Evolutionary conservation across 352 stramenopile species (phyloP).

Genomic region (Phytophthora pseudosyringae): DNA sequence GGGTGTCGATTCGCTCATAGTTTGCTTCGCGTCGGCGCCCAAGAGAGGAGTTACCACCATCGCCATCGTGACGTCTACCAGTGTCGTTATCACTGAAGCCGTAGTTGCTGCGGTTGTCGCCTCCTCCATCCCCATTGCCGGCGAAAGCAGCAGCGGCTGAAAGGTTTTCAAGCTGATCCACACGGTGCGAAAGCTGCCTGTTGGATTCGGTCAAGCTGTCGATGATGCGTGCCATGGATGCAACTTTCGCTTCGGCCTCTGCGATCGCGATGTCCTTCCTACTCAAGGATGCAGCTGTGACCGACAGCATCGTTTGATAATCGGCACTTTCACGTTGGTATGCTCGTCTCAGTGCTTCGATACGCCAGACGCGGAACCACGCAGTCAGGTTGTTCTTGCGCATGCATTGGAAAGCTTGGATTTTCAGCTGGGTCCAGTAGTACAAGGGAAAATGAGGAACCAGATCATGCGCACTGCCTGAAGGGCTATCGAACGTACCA

Average conservation of each 20-base stretch:
- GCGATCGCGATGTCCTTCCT: slow-evolving; percentile 79
- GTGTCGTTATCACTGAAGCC: slow-evolving; percentile 12
- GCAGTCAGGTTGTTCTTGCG: slow-evolving; percentile 61
- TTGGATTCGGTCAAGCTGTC: slow-evolving; percentile 84
- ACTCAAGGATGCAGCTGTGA: slow-evolving; percentile 74
- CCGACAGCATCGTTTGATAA: slow-evolving; percentile 84
- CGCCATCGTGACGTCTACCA: slow-evolving; percentile 4
- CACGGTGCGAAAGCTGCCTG: slow-evolving; percentile 60
- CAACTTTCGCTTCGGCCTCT: slow-evolving; percentile 67
- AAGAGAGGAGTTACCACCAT: slow-evolving; percentile 4
- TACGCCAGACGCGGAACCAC: slow-evolving; percentile 74
- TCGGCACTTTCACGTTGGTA: slow-evolving; percentile 82
- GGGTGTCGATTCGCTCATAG: slow-evolving; percentile 64
- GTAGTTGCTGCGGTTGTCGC: slow-evolving; percentile 8
- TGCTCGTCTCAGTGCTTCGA: slow-evolving; percentile 68
- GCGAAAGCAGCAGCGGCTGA: slow-evolving; percentile 32
- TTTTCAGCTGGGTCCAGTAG: slow-evolving; percentile 54
- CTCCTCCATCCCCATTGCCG: slow-evolving; percentile 13
- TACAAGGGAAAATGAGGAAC: not conserved
- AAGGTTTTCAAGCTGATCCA: slow-evolving; percentile 71
- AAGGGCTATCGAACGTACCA: slow-evolving; percentile 25
- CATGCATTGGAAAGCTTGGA: slow-evolving; percentile 57
- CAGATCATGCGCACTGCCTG: not conserved
- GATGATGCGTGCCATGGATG: slow-evolving; percentile 78
- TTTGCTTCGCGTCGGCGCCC: slow-evolving; percentile 37